Base-by-base conservation (phyloP, 768 basidiomycete species). In the Mrakia blollopis region DNA sequence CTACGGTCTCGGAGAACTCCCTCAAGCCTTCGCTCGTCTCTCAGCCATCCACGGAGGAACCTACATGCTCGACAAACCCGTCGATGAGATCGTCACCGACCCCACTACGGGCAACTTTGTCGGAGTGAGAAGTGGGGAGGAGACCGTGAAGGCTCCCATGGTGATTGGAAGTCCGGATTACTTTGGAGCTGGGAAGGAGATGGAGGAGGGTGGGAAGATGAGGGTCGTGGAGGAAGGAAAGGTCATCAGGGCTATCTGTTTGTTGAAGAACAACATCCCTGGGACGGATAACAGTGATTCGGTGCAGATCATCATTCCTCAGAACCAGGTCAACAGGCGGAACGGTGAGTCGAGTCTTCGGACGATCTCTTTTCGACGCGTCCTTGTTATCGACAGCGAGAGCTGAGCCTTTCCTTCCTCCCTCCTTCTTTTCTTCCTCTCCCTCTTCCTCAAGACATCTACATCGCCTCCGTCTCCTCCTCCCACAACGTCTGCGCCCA, bases 21-120 rank as follows among this genome's bases (percentile, higher is more conserved):
- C 97, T 14, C 97, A 99, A 83, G 93, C 97, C 3, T 99, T 99
- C 82, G 97, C 97, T 11, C 93, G 97, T 81, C 89, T 99, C 74
- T 94, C 92, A 79, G 97, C 97, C 80, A 98, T 99, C 83, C 98
- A 99, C 82, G 97, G 97, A 57, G 97, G 97, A 60, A 99, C 97
- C 18, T 99, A 99, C 87, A 99, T 99, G 97, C 91, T 99, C 76
- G 94, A 98, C 87, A 99, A 99, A 86, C 87, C 87, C 65, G 91
- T 97, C 81, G 90, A 96, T 78, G 89, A 91, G 82, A 94, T 98
- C 80, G 91, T 97, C 74, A 93, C 91, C 62, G 92, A 91, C 83
- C 83, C 85, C 18, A 88, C 89, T 77, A 80, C 80, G 16, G 97
- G 97, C 80, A 92, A 91, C 83, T 98, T 99, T 80, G 88, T 92